Evolutionary conservation across 2,329 filamentous ascomycete genomes (phyloP), one percentile per base, ranked within the genome.

Genomic region (Leptographium radiaticola): DNA sequence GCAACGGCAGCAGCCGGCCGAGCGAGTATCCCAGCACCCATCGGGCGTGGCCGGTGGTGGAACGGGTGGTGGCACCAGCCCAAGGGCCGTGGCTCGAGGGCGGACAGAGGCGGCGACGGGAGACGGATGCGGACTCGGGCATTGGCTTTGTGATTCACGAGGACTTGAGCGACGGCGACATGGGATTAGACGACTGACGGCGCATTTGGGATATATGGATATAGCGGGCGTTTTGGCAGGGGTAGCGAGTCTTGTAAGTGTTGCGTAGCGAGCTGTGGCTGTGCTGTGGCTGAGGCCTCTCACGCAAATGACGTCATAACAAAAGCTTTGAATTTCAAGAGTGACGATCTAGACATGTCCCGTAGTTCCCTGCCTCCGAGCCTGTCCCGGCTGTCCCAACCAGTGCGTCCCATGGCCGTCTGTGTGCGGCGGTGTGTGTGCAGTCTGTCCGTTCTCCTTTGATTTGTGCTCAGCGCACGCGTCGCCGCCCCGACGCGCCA

Each of bases 11-110:
- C 60, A 76, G 75, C 62, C 70, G 71, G 59, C 78, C 78, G 2
- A 77, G 73, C 18, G 77, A 80, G 60, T 81, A 80, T 59, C 73
- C 76, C 7, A 77, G 72, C 61, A 78, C 71, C 13, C 73, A 75
- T 56, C 67, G 64, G 16, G 66, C 67, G 20, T 45, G 42, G 50
- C 42, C 50, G n/a, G 49, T 36, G n/a, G 30, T 16, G 30, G 40
- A n/a, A 10, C 30, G 6, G 16, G n/a, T 25, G 9, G 12, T 11
- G 38, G 15, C 39, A 2, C 10, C 15, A 18, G 16, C 36, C 12
- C 25, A 25, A 6, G 4, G 9, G 20, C 18, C 4, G n/a, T n/a
- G 10, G 34, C 18, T 30, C 18, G 12, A 39, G 9, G 45, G 45
- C 13, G 18, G 31, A 18, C 12, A 36, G 45, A 36, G 12, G 15